Conservation (phyloP, 345 rosid species). For the Brassica rapa region DNA sequence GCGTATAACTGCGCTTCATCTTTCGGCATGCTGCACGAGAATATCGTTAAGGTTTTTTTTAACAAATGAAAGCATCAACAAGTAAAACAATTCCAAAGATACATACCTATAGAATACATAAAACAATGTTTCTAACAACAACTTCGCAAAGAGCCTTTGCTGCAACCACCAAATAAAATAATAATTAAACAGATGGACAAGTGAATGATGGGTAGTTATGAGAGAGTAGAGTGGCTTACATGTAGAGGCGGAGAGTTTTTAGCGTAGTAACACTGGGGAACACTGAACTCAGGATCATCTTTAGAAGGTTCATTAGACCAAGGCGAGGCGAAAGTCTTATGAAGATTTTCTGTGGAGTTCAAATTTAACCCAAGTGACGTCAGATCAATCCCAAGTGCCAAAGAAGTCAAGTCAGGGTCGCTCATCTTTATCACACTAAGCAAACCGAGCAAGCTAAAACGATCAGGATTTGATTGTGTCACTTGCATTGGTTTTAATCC, state of each 20-base stretch:
- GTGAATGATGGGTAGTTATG: not conserved
- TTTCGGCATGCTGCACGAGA: slow-evolving; percentile 83
- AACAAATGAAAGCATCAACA: slow-evolving; percentile 2
- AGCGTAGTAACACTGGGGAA: slow-evolving; percentile 83
- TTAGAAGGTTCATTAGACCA: slow-evolving; percentile 94
- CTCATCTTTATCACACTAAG: slow-evolving; percentile 67
- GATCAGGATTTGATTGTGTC: slow-evolving; percentile 69
- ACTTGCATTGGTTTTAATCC: slow-evolving; percentile 66
- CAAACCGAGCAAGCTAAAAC: slow-evolving; percentile 80
- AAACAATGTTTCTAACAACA: slow-evolving; percentile 72
- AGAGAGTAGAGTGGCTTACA: slow-evolving; percentile 46
- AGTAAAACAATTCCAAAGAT: slow-evolving; percentile 1
- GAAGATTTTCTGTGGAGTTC: slow-evolving; percentile 82
- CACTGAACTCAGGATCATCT: slow-evolving; percentile 87
- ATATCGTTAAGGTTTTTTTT: slow-evolving; percentile 10
- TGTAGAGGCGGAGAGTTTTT: slow-evolving; percentile 71
- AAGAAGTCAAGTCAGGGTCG: slow-evolving; percentile 69
- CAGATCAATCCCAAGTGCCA: slow-evolving; percentile 88
- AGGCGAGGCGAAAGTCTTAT: slow-evolving; percentile 90
- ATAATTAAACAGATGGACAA: not conserved
- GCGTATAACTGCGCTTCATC: slow-evolving; percentile 89
- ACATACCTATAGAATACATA: slow-evolving; percentile 83
- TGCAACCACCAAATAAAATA: slow-evolving; percentile 48
- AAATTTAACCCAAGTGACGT: slow-evolving; percentile 84
- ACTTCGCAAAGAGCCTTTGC: slow-evolving; percentile 80